A percentile compares a stretch with the other conserved stretches of the same genome.
Evolutionary conservation across 495 filamentous ascomycete genomes (phyloP).

Genomic region (Chaetomium fimeti): DNA sequence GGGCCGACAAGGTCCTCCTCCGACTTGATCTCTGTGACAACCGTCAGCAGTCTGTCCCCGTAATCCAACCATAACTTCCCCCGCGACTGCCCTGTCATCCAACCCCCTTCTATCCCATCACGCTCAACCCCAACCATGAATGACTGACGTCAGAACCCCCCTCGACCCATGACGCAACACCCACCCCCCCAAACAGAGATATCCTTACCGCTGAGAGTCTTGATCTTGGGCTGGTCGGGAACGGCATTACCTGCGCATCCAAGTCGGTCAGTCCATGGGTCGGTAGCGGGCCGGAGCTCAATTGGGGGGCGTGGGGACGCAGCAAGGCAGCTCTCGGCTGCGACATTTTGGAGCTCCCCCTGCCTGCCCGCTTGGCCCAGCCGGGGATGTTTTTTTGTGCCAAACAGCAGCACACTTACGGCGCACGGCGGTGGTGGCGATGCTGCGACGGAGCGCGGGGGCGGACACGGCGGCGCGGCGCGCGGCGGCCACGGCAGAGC

Average conservation of each 20-base stretch:
- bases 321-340: neutral
- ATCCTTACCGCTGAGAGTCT: constrained; percentile 37
- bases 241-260: constrained; percentile 26
- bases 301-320: constrained; percentile 16
- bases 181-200: neutral
- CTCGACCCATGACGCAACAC: constrained; percentile 18
- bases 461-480: constrained; percentile 62
- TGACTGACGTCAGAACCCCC: constrained; percentile 21
- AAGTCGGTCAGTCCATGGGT: constrained; percentile 14
- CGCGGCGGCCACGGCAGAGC: constrained; percentile 69
- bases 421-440: constrained; percentile 57
- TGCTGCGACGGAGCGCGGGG: constrained; percentile 57
- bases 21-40: constrained; percentile 69
- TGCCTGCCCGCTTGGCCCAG: neutral
- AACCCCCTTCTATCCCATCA: neutral
- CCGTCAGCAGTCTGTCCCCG: constrained; percentile 19
- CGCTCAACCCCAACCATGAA: constrained; percentile 1
- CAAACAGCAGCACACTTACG: constrained; percentile 46
- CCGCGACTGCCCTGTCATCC: neutral
- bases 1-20: constrained; percentile 79
- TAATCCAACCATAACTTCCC: neutral
- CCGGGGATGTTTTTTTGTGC: constrained; percentile 11
- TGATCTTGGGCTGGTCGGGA: constrained; percentile 33
- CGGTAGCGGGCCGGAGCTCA: constrained; percentile 5
- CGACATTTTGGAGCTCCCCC: constrained; percentile 14